phyloP scores from a whole-genome alignment of 305 asterid species.

The Salvia sclarea region DNA sequence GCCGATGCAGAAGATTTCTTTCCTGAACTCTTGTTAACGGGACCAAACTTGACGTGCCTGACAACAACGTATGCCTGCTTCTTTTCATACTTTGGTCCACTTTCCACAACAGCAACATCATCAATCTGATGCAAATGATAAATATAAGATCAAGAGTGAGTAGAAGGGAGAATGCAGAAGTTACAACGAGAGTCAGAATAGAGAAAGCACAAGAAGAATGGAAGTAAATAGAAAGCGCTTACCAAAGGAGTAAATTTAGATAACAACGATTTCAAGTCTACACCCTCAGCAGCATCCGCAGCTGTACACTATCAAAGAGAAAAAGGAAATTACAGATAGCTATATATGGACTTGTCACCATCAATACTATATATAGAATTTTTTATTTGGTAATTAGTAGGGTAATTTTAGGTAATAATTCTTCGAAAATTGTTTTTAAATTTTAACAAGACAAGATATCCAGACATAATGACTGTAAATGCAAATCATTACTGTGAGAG shows the following conservation, averaged over 20 bases:
- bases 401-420: neutral
- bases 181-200: neutral
- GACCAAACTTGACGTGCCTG: constrained; percentile 79
- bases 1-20: constrained; percentile 48
- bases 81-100: constrained; percentile 57
- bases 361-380: neutral
- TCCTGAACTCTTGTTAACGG: constrained; percentile 56
- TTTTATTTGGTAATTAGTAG: constrained; percentile 3
- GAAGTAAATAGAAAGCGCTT: constrained; percentile 31
- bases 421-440: neutral
- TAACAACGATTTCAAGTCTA: constrained; percentile 53
- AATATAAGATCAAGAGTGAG: neutral
- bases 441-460: neutral
- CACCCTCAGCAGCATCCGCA: constrained; percentile 35
- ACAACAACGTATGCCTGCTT: constrained; percentile 69
- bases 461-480: neutral
- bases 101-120: constrained; percentile 64
- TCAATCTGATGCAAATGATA: constrained; percentile 50
- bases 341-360: neutral
- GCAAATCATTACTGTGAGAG: constrained; percentile 1
- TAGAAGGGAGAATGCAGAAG: constrained; percentile 9
- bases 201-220: constrained; percentile 22
- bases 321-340: constrained; percentile 22
- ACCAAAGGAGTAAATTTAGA: constrained; percentile 74
- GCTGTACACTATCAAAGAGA: constrained; percentile 62